Base-by-base conservation (phyloP, 345 rosid genomes). In the Camelina laxa region DNA sequence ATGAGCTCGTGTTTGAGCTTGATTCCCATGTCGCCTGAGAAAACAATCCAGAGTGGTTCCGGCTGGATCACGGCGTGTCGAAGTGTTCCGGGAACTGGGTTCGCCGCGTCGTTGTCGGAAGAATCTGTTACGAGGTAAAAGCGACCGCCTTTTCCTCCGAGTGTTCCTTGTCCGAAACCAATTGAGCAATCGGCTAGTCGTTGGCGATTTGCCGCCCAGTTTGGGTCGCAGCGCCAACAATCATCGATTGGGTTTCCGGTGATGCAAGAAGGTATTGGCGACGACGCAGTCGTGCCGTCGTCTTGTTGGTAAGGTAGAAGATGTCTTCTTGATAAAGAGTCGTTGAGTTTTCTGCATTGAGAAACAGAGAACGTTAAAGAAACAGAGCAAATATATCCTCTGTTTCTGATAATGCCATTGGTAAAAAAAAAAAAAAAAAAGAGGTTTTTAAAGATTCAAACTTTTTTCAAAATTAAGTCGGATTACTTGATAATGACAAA, bases 31-130 rank as follows among this genome's bases (percentile, higher is more conserved):
- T 86, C 77, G 45, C 85, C 27, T 5, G 87, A 45, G 82, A 96
- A 96, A 62, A 84, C 41, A 33, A 96, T 96, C 99, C 98, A 96
- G 15, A 96, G 84, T 1, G 99, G 98, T 20, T 85, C 92, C 4
- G 66, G 60, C 45, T 96, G 99, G 72, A 96, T 89, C 35, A 88
- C 96, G 24, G 87, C 99, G 76, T 89, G 82, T 0, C 98, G 95
- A 50, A 96, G 93, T 0, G 98, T 96, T 9, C 99, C 99, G 0
- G 98, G 99, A 0, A 79, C 78, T 1, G 99, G 99, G 82, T 90
- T 81, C 0, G 90, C 85, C 0, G 93, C 76, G 80, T 96, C 82
- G 9, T 27, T 27, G 84, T 96, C 99, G 36, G 99, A 96, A 38
- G 98, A 85, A 80, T 96, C 99, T 1, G 96, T 87, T 3, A 96